Conservation (phyloP, 176 grass and related monocot species). For the Oryza meridionalis region DNA sequence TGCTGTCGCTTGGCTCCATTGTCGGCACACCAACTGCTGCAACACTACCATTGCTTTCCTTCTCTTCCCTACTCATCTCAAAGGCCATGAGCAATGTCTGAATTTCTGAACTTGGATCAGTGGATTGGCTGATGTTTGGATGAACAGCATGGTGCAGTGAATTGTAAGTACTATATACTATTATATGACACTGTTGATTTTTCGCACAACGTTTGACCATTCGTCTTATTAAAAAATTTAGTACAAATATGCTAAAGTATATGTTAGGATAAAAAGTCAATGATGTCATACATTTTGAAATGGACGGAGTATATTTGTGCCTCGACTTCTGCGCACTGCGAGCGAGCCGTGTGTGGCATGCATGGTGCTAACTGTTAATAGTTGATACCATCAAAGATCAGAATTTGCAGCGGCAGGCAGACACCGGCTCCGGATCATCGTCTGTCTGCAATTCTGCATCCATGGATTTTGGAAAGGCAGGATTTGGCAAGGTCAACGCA, state of each 20-base stretch:
- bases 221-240: too few species aligned
- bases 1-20: too few species aligned
- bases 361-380: not conserved
- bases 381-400: not conserved
- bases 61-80: not conserved
- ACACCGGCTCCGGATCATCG: not conserved
- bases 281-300: too few species aligned
- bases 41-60: too few species aligned
- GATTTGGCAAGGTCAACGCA: conserved; percentile 15
- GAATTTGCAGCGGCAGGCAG: conserved; percentile 3
- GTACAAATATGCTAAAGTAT: too few species aligned
- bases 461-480: conserved; percentile 3
- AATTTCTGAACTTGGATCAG: not conserved
- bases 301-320: too few species aligned
- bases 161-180: not conserved
- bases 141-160: not conserved
- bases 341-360: too few species aligned
- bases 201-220: too few species aligned
- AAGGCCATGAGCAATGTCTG: not conserved
- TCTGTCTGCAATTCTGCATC: not conserved
- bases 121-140: not conserved
- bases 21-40: too few species aligned
- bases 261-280: too few species aligned
- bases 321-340: not conserved
- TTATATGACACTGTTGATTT: not conserved